A percentile compares a stretch with the other conserved stretches of the same genome.
Conservation (phyloP, 2,329 filamentous ascomycete genomes). For the Ophiostoma pallidulum region DNA sequence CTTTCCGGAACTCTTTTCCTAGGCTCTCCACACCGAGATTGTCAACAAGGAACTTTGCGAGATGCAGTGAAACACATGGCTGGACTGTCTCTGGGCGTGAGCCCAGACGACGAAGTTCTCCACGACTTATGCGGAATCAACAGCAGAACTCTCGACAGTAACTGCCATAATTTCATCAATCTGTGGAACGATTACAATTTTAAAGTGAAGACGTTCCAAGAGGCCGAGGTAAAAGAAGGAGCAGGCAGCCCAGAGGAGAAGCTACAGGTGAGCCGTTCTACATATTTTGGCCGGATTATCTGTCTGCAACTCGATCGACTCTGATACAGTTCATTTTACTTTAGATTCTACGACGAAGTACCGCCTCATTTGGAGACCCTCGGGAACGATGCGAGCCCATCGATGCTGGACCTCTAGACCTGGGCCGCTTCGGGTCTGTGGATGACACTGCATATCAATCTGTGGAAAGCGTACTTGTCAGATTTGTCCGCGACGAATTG, state of each 20-base stretch:
- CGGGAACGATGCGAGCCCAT: slow-evolving; percentile 25
- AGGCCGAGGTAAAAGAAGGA: slow-evolving; percentile 14
- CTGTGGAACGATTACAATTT: slow-evolving; percentile 27
- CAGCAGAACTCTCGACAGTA: slow-evolving; percentile 17
- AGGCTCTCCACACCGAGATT: slow-evolving; percentile 23
- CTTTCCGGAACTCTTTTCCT: slow-evolving; percentile 23
- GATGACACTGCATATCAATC: slow-evolving; percentile 22
- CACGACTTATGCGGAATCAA: slow-evolving; percentile 21
- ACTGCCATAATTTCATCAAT: slow-evolving; percentile 21
- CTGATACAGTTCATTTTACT: too few species aligned
- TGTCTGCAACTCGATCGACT: too few species aligned
- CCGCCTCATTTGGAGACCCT: slow-evolving; percentile 24
- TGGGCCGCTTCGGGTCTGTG: slow-evolving; percentile 29
- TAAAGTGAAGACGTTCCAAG: slow-evolving; percentile 25
- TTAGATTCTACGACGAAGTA: slow-evolving; percentile 19
- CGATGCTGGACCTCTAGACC: slow-evolving; percentile 30
- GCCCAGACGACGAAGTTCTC: slow-evolving; percentile 19
- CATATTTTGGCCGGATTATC: too few species aligned
- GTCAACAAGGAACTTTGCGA: slow-evolving; percentile 19
- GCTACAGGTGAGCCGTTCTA: slow-evolving; percentile 5
- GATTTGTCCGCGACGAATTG: slow-evolving; percentile 19
- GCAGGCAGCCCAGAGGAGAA: slow-evolving; percentile 1
- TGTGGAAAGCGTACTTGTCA: slow-evolving; percentile 17
- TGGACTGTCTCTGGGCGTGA: slow-evolving; percentile 16
- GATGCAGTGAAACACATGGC: slow-evolving; percentile 25